Percentiles rank a stretch among this genome's conserved stretches.
Evolutionary conservation across 2,329 filamentous ascomycete genomes (phyloP).

Genomic region (Talaromyces islandicus): DNA sequence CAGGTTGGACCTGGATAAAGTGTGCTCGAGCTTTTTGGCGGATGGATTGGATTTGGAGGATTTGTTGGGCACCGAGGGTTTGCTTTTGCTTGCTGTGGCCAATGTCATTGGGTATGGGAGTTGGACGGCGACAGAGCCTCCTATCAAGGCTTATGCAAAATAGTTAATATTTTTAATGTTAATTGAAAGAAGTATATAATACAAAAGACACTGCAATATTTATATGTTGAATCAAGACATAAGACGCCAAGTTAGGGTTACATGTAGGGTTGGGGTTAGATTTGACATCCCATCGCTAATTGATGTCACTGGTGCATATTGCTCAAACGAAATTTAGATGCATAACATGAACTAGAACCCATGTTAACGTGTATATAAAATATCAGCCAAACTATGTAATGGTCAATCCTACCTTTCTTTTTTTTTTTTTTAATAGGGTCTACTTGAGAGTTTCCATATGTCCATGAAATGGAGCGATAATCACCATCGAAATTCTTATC

Average conservation of each 20-base stretch:
- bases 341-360: too few relatives aligned
- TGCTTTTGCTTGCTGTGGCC: constrained; percentile 35
- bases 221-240: neutral
- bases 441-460: neutral
- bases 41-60: constrained; percentile 31
- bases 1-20: constrained; percentile 32
- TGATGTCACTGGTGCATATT: too few relatives aligned
- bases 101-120: constrained; percentile 27
- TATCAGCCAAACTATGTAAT: too few relatives aligned
- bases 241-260: neutral
- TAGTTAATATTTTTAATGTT: neutral
- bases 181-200: neutral
- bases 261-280: too few relatives aligned
- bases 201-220: neutral
- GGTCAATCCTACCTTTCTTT: too few relatives aligned
- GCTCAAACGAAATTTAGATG: too few relatives aligned
- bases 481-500: neutral
- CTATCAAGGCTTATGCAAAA: constrained; percentile 35
- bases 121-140: constrained; percentile 35
- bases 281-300: too few relatives aligned
- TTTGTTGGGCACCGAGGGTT: constrained; percentile 40
- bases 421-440: too few relatives aligned
- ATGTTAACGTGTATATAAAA: too few relatives aligned
- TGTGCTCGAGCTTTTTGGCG: constrained; percentile 32
- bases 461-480: neutral